Conservation (phyloP, 2,329 filamentous ascomycete species). For the Immersiporthe knoxdaviesiana region DNA sequence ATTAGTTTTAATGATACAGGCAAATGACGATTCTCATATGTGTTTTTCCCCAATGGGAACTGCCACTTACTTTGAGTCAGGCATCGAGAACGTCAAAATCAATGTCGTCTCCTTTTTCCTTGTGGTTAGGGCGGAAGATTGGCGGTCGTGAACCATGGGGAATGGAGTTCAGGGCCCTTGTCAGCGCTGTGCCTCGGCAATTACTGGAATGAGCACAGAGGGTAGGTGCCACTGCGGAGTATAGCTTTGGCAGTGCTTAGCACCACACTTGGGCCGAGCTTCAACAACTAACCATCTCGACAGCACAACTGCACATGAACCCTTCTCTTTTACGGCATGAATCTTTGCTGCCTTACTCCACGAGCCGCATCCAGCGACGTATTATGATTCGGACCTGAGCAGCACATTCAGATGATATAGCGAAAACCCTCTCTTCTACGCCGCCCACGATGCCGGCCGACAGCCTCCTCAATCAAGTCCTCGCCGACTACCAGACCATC, state of each 20-base stretch:
- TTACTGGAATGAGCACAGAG: neutral
- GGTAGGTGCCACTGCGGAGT: neutral
- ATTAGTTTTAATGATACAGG: neutral
- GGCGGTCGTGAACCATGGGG: neutral
- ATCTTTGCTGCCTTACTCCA: neutral
- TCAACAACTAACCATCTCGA: neutral
- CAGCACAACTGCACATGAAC: neutral
- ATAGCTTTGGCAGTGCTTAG: neutral
- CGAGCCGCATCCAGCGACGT: neutral
- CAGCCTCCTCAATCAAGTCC: conserved; percentile 66
- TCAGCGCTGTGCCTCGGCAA: conserved; percentile 37
- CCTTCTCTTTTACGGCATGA: too few relatives aligned
- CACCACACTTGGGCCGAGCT: conserved; percentile 13
- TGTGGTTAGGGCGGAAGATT: conserved; percentile 20
- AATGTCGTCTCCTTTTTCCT: neutral
- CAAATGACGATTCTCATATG: neutral
- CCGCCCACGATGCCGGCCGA: conserved; percentile 62
- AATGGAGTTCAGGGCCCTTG: conserved; percentile 19
- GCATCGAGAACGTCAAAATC: conserved; percentile 10
- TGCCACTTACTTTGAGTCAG: conserved; percentile 13
- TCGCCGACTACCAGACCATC: conserved; percentile 61
- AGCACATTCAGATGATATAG: conserved; percentile 9
- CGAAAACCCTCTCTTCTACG: neutral
- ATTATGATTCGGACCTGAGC: neutral
- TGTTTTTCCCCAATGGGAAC: too few relatives aligned